Conservation (phyloP, 345 rosid species). For the Balakata baccata region DNA sequence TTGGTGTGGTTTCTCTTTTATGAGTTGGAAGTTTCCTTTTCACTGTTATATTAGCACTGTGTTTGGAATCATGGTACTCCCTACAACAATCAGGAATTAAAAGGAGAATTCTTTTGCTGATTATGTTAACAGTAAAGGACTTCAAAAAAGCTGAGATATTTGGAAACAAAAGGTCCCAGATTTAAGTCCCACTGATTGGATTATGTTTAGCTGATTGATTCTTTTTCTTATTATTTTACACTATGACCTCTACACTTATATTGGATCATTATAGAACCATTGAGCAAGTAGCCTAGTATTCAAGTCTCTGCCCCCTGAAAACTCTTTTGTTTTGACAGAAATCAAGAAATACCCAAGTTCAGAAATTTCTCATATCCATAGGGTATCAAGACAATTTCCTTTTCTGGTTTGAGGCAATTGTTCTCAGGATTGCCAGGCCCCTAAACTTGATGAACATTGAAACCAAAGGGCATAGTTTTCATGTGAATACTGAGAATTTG, state of each 20-base stretch:
- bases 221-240: background rate
- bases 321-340: no score
- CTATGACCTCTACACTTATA: no score
- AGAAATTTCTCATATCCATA: background rate
- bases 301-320: no score
- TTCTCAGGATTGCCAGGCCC: background rate
- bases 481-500: conserved; percentile 30
- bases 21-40: conserved; percentile 30
- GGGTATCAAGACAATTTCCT: background rate
- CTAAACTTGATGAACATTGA: background rate
- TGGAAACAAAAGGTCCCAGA: background rate
- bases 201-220: background rate
- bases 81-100: background rate
- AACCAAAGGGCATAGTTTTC: conserved; percentile 11
- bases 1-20: conserved; percentile 28
- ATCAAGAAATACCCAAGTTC: no score
- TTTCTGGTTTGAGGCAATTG: no score
- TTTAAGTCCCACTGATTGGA: conserved; percentile 1
- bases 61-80: conserved; percentile 13
- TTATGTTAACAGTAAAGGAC: background rate
- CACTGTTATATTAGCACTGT: conserved; percentile 15
- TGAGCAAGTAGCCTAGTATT: no score
- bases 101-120: conserved; percentile 1
- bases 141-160: background rate
- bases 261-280: no score